phyloP scores from a whole-genome alignment of 2,329 filamentous ascomycete genomes.

The Lithohypha guttulata region DNA sequence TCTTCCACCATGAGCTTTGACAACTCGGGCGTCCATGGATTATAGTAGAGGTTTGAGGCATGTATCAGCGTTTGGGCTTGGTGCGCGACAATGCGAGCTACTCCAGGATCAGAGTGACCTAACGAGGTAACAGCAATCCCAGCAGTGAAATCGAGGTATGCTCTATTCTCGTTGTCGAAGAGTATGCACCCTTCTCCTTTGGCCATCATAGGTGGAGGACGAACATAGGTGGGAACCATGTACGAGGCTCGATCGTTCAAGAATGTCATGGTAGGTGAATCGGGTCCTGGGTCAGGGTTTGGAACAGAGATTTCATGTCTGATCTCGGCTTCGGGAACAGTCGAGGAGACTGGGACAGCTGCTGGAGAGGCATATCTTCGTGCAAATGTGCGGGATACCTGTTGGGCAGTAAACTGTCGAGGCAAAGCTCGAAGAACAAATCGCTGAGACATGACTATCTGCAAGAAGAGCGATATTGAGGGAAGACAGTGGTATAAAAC shows the following conservation, averaged over 20 bases:
- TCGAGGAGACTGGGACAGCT: conserved; percentile 19
- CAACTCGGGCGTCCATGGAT: conserved; percentile 84
- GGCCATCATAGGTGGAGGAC: conserved; percentile 80
- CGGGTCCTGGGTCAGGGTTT: conserved; percentile 60
- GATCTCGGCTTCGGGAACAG: conserved; percentile 15
- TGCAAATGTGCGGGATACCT: conserved; percentile 5
- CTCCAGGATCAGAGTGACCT: conserved; percentile 76
- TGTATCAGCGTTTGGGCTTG: conserved; percentile 77
- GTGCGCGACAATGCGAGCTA: conserved; percentile 63
- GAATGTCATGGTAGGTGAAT: conserved; percentile 64
- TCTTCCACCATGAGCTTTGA: conserved; percentile 75
- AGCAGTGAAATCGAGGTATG: conserved; percentile 88
- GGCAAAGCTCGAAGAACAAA: conserved; percentile 6
- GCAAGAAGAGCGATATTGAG: too few species aligned
- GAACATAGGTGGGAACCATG: conserved; percentile 93
- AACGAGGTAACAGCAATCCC: conserved; percentile 92
- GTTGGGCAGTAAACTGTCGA: conserved; percentile 3
- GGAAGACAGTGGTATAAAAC: too few species aligned
- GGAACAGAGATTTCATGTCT: conserved; percentile 44
- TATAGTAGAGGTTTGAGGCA: conserved; percentile 93
- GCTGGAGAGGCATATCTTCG: conserved; percentile 19
- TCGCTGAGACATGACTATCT: conserved; percentile 1
- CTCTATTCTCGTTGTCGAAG: conserved; percentile 79
- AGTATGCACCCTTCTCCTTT: conserved; percentile 78
- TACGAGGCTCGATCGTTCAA: conserved; percentile 67